A percentile compares a stretch with the other conserved stretches of the same genome.
These are phyloP conservation scores for Thamnidium elegans DNA, from an alignment of 192 early-diverging fungal genomes.

Conservation along the genomic window DNA sequence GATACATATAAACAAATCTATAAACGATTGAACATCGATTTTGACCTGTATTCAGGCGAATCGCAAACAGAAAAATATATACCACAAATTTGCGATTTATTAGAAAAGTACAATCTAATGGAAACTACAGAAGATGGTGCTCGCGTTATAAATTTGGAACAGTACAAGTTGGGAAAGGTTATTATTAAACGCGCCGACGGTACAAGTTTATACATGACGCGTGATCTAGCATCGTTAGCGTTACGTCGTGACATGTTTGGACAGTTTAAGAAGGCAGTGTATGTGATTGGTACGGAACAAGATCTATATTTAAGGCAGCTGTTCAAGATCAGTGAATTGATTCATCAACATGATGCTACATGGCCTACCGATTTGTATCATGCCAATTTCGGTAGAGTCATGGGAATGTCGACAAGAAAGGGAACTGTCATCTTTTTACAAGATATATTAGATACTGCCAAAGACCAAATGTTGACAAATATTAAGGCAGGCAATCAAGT, in stretches of 20 bases:
- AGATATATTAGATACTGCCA: conserved; percentile 83
- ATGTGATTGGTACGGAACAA: conserved; percentile 87
- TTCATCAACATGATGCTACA: conserved; percentile 34
- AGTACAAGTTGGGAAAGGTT: conserved; percentile 71
- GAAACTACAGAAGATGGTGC: conserved; percentile 69
- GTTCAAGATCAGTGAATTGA: conserved; percentile 79
- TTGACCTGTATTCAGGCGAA: conserved; percentile 91
- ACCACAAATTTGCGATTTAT: conserved; percentile 59
- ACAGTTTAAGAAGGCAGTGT: conserved; percentile 75
- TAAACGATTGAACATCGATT: conserved; percentile 73
- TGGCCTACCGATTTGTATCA: conserved; percentile 57
- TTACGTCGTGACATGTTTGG: conserved; percentile 69
- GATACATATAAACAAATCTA: conserved; percentile 81
- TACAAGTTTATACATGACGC: conserved; percentile 84
- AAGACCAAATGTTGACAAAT: conserved; percentile 73
- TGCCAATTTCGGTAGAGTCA: conserved; percentile 86
- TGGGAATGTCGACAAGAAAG: conserved; percentile 89
- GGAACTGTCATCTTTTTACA: conserved; percentile 91
- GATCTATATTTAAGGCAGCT: conserved; percentile 83
- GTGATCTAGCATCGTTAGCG: conserved; percentile 86
- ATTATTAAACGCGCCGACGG: conserved; percentile 80
- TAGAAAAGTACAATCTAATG: conserved; percentile 60
- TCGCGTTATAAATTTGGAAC: conserved; percentile 70
- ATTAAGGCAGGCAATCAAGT: conserved; percentile 49
- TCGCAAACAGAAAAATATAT: conserved; percentile 75